Conservation (phyloP, 106 monocot genomes). For the Iris macrosiphon region DNA sequence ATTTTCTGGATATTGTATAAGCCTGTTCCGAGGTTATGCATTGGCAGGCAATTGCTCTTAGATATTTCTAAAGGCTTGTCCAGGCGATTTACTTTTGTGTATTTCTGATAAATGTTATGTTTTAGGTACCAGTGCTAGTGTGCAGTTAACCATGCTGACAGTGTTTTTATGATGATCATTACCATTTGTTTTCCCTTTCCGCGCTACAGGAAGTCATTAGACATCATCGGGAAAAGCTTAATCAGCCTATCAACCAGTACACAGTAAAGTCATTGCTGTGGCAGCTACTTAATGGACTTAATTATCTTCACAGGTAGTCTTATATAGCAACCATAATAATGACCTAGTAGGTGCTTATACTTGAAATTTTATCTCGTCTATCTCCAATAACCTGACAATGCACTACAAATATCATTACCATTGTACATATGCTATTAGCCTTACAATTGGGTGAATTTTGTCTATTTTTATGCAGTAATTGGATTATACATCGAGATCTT, state of each 20-base stretch:
- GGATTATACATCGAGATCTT: slow-evolving; percentile 99
- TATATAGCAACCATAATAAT: not conserved
- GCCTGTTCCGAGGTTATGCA: too few species aligned
- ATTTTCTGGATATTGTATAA: too few species aligned
- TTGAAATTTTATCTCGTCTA: not conserved
- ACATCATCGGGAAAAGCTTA: slow-evolving; percentile 93
- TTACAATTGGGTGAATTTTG: slow-evolving; percentile 1
- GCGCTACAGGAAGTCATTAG: slow-evolving; percentile 86
- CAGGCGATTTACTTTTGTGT: too few species aligned
- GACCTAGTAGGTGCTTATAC: not conserved
- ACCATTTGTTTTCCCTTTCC: not conserved
- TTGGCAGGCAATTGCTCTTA: too few species aligned
- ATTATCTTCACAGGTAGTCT: slow-evolving; percentile 93
- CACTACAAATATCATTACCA: not conserved
- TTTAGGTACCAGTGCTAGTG: too few species aligned
- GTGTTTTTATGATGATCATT: too few species aligned
- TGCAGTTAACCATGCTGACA: too few species aligned
- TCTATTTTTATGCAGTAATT: slow-evolving; percentile 81
- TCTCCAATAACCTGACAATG: not conserved
- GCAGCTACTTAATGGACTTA: slow-evolving; percentile 97
- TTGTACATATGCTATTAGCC: slow-evolving; percentile 6
- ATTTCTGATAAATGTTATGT: too few species aligned
- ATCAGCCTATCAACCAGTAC: slow-evolving; percentile 74
- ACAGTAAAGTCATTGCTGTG: slow-evolving; percentile 98
- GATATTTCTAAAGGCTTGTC: too few species aligned